Conservation (phyloP, 805 yeast species). For the Zygosaccharomyces kombuchaensis region DNA sequence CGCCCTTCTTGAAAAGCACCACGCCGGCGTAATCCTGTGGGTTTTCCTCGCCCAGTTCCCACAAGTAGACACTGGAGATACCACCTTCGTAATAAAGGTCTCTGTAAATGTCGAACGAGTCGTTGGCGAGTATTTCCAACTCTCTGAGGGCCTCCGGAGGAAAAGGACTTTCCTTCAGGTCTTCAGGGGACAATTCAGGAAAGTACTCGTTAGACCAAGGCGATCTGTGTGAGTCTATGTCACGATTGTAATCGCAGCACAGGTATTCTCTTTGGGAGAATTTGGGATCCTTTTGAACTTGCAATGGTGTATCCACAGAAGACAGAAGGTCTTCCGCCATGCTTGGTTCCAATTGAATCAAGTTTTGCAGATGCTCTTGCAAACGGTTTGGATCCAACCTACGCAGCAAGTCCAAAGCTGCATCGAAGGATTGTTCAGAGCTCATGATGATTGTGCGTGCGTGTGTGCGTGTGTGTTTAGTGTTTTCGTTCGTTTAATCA, state of each 20-base stretch:
- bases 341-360: conserved; percentile 50
- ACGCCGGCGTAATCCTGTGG: conserved; percentile 76
- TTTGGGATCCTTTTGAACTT: conserved; percentile 30
- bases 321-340: conserved; percentile 84
- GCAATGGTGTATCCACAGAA: conserved; percentile 80
- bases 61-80: conserved; percentile 77
- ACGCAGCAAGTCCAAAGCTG: conserved; percentile 72
- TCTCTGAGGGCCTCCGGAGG: conserved; percentile 66
- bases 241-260: conserved; percentile 92
- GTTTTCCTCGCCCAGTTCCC: conserved; percentile 72
- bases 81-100: conserved; percentile 97
- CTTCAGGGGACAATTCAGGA: conserved; percentile 40
- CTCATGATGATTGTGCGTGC: conserved; percentile 5
- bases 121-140: conserved; percentile 78
- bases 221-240: conserved; percentile 85
- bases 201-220: conserved; percentile 81
- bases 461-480: background rate
- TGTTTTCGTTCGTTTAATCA: background rate
- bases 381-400: conserved; percentile 68
- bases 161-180: conserved; percentile 63
- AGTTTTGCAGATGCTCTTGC: conserved; percentile 41
- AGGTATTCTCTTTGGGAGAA: conserved; percentile 55
- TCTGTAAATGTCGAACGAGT: conserved; percentile 86
- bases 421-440: conserved; percentile 46
- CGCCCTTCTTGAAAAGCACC: conserved; percentile 67